Conservation (phyloP, 1,284 basidiomycete genomes). For the Pterula multifida region DNA sequence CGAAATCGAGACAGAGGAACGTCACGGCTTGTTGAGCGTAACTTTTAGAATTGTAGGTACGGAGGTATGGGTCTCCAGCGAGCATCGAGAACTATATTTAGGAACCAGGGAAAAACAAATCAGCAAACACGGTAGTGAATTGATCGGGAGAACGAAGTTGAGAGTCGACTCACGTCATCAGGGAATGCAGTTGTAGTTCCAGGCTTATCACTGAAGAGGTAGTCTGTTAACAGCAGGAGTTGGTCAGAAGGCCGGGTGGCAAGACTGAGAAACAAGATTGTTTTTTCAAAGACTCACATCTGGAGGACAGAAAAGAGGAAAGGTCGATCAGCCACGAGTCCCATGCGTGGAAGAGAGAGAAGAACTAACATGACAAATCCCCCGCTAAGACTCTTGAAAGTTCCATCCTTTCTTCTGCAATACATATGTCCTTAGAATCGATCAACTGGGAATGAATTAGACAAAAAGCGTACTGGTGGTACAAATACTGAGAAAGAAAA, state of each 20-base stretch:
- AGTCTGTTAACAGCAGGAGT: no score
- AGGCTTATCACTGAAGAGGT: conserved; percentile 28
- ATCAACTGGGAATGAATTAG: conserved; percentile 3
- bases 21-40: conserved; percentile 28
- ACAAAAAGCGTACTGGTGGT: conserved; percentile 22
- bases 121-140: background rate
- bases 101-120: conserved; percentile 8
- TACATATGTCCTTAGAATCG: background rate
- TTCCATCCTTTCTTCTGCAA: conserved; percentile 26
- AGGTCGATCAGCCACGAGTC: background rate
- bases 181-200: conserved; percentile 33
- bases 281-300: conserved; percentile 16
- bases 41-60: conserved; percentile 26
- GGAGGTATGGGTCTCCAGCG: conserved; percentile 26
- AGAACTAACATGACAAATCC: conserved; percentile 26
- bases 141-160: conserved; percentile 2
- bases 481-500: conserved; percentile 19
- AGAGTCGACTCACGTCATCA: conserved; percentile 32
- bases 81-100: conserved; percentile 31
- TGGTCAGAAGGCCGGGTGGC: background rate
- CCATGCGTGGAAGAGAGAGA: conserved; percentile 2
- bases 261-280: background rate
- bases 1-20: conserved; percentile 29
- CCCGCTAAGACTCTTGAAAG: conserved; percentile 24
- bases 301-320: conserved; percentile 9